A percentile compares a stretch with the other conserved stretches of the same genome.
phyloP scores from a whole-genome alignment of 768 basidiomycete species.

The Russula compacta region DNA sequence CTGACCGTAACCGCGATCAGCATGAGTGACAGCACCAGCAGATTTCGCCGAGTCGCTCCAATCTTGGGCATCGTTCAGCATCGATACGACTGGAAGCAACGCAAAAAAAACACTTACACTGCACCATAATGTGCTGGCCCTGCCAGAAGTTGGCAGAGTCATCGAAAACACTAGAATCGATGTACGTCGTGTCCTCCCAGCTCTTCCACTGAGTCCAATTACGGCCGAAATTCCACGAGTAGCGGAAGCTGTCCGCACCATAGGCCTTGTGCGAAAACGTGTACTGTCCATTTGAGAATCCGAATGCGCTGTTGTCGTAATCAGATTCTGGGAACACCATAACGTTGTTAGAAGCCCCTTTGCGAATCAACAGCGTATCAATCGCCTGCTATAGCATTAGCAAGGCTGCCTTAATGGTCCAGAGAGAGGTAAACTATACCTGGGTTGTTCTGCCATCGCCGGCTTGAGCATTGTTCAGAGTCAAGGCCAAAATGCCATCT shows the following conservation, averaged over 20 bases:
- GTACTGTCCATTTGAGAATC: slow-evolving; percentile 52
- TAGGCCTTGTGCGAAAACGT: slow-evolving; percentile 73
- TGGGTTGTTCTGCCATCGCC: slow-evolving; percentile 39
- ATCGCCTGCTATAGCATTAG: slow-evolving; percentile 33
- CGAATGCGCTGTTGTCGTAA: slow-evolving; percentile 57
- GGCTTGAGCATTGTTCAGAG: slow-evolving; percentile 47
- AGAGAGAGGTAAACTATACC: slow-evolving; percentile 32
- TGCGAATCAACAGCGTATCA: slow-evolving; percentile 75
- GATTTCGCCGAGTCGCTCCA: slow-evolving; percentile 66
- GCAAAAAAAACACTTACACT: slow-evolving; percentile 53
- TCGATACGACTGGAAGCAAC: background rate
- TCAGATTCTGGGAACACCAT: slow-evolving; percentile 84
- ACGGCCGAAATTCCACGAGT: slow-evolving; percentile 77
- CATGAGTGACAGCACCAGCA: slow-evolving; percentile 61
- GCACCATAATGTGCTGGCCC: slow-evolving; percentile 80
- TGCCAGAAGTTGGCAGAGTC: slow-evolving; percentile 52
- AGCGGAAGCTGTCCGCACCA: slow-evolving; percentile 83
- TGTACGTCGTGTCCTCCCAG: slow-evolving; percentile 66
- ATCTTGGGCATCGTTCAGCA: slow-evolving; percentile 36
- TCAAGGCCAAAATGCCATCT: slow-evolving; percentile 76
- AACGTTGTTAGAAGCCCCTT: slow-evolving; percentile 64
- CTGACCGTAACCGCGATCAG: slow-evolving; percentile 54
- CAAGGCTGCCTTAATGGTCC: background rate
- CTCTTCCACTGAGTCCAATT: slow-evolving; percentile 75
- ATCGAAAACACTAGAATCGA: slow-evolving; percentile 50